Percentiles rank a stretch among this genome's conserved stretches.
These are phyloP conservation scores for Trifolium subterraneum DNA, from an alignment of 306 rosid species.

Conservation along the genomic window DNA sequence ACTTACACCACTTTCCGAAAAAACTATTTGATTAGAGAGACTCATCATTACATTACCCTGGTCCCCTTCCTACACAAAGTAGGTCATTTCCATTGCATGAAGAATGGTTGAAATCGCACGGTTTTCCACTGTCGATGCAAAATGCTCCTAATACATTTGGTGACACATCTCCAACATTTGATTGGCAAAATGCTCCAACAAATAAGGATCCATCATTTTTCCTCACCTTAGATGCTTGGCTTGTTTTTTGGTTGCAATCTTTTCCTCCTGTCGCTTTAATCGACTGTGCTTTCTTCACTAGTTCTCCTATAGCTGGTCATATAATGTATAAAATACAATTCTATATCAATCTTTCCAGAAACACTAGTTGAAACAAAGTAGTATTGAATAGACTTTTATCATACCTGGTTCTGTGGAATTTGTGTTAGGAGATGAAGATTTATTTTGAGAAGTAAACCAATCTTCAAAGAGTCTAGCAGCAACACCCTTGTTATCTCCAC, in stretches of 20 bases:
- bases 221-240: conserved; percentile 70
- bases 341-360: not conserved
- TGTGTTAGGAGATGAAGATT: conserved; percentile 20
- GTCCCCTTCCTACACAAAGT: conserved; percentile 82
- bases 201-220: conserved; percentile 69
- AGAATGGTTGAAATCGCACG: conserved; percentile 78
- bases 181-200: conserved; percentile 92
- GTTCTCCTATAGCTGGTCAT: conserved; percentile 40
- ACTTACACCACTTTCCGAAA: not conserved
- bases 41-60: conserved; percentile 52
- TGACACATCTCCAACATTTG: conserved; percentile 88
- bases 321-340: not conserved
- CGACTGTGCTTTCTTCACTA: conserved; percentile 51
- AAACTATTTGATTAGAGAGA: conserved; percentile 8
- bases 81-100: conserved; percentile 79
- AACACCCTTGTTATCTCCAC: conserved; percentile 90
- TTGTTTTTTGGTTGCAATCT: conserved; percentile 49
- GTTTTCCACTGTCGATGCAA: conserved; percentile 68
- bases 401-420: conserved; percentile 46
- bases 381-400: not conserved
- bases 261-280: conserved; percentile 77
- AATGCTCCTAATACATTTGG: conserved; percentile 88
- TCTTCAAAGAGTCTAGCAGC: conserved; percentile 88
- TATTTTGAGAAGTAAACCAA: conserved; percentile 51
- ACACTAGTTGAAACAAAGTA: not conserved